Percentiles rank a stretch among this genome's conserved stretches.
Evolutionary conservation across 2,329 filamentous ascomycete species (phyloP).

Genomic region (Aspergillus persii): DNA sequence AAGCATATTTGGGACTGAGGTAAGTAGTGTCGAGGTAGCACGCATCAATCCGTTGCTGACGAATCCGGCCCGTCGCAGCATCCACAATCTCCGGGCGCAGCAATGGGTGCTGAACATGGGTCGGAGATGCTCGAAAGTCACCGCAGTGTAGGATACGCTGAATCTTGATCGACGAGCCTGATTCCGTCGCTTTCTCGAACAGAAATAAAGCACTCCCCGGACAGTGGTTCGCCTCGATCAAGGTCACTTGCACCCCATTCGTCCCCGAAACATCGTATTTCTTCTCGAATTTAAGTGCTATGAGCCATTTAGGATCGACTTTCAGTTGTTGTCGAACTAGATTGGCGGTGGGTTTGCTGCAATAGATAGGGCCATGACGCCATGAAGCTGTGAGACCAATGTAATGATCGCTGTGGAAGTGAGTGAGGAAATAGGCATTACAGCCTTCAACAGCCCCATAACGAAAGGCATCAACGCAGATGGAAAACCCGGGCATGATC

Average conservation of each 20-base stretch:
- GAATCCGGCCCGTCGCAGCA: constrained; percentile 65
- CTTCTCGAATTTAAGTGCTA: constrained; percentile 81
- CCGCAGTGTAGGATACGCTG: constrained; percentile 92
- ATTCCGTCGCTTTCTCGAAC: constrained; percentile 74
- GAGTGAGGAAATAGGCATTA: constrained; percentile 92
- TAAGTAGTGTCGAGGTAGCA: constrained; percentile 99
- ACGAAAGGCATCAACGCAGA: constrained; percentile 93
- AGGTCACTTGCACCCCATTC: constrained; percentile 79
- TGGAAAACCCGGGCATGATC: constrained; percentile 87
- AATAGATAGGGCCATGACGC: constrained; percentile 94
- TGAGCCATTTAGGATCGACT: constrained; percentile 81
- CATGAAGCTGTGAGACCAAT: constrained; percentile 84
- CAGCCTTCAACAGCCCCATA: constrained; percentile 92
- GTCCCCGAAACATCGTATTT: constrained; percentile 77
- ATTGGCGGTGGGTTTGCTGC: constrained; percentile 87
- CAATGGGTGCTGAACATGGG: constrained; percentile 77
- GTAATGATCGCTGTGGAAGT: constrained; percentile 98
- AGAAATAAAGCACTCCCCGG: constrained; percentile 91
- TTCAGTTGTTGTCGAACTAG: constrained; percentile 81
- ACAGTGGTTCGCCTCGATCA: constrained; percentile 96
- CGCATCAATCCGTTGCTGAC: constrained; percentile 84
- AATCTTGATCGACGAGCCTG: constrained; percentile 56
- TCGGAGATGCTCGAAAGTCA: constrained; percentile 87
- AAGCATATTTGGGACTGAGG: constrained; percentile 90
- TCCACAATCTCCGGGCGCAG: constrained; percentile 74